These are phyloP conservation scores for Taiozyma sp. DNA, from an alignment of 1,139 yeast species.

Conservation along the genomic window DNA sequence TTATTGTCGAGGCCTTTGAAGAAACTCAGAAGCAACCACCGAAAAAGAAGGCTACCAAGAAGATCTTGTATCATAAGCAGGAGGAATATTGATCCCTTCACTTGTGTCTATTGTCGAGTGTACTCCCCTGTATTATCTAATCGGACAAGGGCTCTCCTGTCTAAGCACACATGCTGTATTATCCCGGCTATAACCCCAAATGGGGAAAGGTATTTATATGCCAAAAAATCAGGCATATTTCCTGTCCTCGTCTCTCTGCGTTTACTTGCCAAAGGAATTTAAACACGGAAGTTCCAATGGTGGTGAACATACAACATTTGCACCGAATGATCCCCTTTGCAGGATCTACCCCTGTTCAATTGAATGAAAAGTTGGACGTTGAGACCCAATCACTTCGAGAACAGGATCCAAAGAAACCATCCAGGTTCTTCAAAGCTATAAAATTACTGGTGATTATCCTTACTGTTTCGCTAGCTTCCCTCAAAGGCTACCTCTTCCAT, in stretches of 20 bases:
- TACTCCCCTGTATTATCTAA: not conserved
- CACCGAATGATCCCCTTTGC: not conserved
- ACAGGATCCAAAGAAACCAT: not conserved
- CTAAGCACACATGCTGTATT: not conserved
- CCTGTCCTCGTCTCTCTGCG: not conserved
- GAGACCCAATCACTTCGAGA: not conserved
- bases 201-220: not conserved
- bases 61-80: not conserved
- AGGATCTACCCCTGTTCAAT: not conserved
- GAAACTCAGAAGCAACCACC: constrained; percentile 30
- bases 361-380: not conserved
- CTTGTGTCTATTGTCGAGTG: not conserved
- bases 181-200: not conserved
- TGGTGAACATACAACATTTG: not conserved
- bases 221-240: not conserved
- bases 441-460: not conserved
- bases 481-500: not conserved
- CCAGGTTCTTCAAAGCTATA: not conserved
- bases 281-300: not conserved
- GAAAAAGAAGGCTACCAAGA: not conserved
- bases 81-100: not conserved
- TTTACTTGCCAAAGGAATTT: not conserved
- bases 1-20: constrained; percentile 51
- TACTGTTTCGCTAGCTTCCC: not conserved
- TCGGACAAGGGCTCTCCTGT: not conserved